These are phyloP conservation scores for Pyrenochaeta sp. DNA, from an alignment of 2,329 filamentous ascomycete genomes.

Conservation along the genomic window DNA sequence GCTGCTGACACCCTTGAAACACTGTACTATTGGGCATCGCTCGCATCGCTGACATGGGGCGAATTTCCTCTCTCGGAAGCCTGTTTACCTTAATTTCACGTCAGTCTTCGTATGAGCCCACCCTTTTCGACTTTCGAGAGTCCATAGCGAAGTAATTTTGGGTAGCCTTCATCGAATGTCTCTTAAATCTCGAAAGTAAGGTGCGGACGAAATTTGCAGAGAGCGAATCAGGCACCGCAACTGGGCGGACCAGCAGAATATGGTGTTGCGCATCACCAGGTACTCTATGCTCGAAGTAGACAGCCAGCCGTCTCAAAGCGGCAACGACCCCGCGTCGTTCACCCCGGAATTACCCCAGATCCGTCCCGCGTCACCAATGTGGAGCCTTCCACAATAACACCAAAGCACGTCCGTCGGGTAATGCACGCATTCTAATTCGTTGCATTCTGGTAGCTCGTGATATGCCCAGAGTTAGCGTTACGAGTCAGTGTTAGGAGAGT, in stretches of 20 bases:
- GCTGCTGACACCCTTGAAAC: too few relatives aligned
- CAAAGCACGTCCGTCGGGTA: neutral
- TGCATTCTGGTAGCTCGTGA: neutral
- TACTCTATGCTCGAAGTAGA: neutral
- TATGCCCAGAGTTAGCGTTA: too few relatives aligned
- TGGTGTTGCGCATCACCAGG: neutral
- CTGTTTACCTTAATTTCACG: too few relatives aligned
- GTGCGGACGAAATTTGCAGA: neutral
- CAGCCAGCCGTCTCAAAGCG: neutral
- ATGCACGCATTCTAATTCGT: neutral
- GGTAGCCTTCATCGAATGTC: too few relatives aligned
- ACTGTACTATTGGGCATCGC: too few relatives aligned
- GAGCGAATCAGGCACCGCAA: neutral
- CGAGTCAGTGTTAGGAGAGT: too few relatives aligned
- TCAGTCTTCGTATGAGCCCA: too few relatives aligned
- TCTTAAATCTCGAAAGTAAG: too few relatives aligned
- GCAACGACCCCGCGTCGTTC: neutral
- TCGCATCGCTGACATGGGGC: too few relatives aligned
- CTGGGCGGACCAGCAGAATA: neutral
- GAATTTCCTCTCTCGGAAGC: too few relatives aligned
- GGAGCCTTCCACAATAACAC: neutral
- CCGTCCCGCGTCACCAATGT: neutral
- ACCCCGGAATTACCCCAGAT: neutral
- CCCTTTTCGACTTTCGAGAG: too few relatives aligned
- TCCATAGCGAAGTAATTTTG: too few relatives aligned